Percentiles rank a stretch among this genome's conserved stretches.
These are phyloP conservation scores for Neonectria magnoliae DNA, from an alignment of 2,329 filamentous ascomycete genomes.

Conservation along the genomic window DNA sequence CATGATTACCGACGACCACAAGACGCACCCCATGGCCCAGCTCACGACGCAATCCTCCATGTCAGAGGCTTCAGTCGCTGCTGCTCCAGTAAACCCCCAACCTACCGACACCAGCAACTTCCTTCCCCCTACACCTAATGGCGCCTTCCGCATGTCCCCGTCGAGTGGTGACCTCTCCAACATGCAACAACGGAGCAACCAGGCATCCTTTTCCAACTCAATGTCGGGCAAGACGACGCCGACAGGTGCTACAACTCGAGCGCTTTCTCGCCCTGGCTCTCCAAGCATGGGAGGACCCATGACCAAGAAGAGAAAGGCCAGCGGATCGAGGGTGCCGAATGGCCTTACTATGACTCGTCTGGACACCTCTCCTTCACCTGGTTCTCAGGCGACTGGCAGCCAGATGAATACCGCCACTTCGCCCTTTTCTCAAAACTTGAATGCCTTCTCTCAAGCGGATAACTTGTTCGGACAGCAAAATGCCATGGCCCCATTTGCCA, in stretches of 20 bases:
- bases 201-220: conserved; percentile 48
- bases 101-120: conserved; percentile 45
- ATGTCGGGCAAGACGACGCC: conserved; percentile 48
- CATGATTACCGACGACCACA: conserved; percentile 98
- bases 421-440: conserved; percentile 62
- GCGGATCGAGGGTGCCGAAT: conserved; percentile 76
- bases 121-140: conserved; percentile 47
- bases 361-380: conserved; percentile 64
- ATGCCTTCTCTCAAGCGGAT: conserved; percentile 57
- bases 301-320: conserved; percentile 85
- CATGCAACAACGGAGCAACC: conserved; percentile 62
- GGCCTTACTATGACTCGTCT: conserved; percentile 85
- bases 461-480: conserved; percentile 56
- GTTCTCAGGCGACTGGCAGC: conserved; percentile 48
- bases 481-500: conserved; percentile 57
- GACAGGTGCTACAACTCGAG: conserved; percentile 41
- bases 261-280: conserved; percentile 78
- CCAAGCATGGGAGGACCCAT: conserved; percentile 73
- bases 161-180: conserved; percentile 72
- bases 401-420: conserved; percentile 58
- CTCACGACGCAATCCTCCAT: conserved; percentile 40
- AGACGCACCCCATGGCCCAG: conserved; percentile 70
- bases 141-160: conserved; percentile 65
- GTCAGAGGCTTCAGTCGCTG: conserved; percentile 36
- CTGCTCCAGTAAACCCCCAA: conserved; percentile 28